Base-by-base conservation (phyloP, 2,329 filamentous ascomycete genomes). In the Emydomyces testavorans region DNA sequence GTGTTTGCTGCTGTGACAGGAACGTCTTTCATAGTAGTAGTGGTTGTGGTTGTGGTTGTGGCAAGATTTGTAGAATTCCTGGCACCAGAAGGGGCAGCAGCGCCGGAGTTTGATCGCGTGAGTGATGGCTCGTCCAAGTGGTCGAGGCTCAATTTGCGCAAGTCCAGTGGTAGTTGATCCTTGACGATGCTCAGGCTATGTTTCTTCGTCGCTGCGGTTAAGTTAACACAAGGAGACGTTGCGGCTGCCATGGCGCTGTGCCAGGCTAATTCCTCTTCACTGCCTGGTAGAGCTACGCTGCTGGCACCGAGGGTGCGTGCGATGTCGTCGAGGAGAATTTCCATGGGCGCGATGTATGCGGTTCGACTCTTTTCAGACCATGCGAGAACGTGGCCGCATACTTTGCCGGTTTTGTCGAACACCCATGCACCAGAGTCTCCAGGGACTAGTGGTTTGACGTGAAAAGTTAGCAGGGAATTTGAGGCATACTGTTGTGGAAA, bases 361-460 rank as follows among this genome's bases (percentile, higher is more conserved):
- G 87, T 81, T 35, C 79, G 79, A 60, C 85, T 90, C 52, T 81
- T 79, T 53, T 80, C 77, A 56, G 83, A 90, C 80, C 84, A 94
- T 0, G 90, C 90, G 10, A 96, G 73, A 0, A 96, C 85, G 58
- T 95, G 90, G 0, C 90, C 90, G 56, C 86, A 92, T 2, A 95
- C 79, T 31, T 80, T 77, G 1, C 87, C 87, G n/a, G 80, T 74
- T 49, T 85, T 82, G 56, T 90, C 85, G 13, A 95, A 80, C 3
- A 96, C 79, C 90, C 90, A 96, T 0, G 90, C 90, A 3, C 90
- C 90, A 5, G 83, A 90, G 62, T 96, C 90, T 15, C 90, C 90
- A 1, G 89, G 89, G 10, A 92, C 79, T 66, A 60, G 54, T 10
- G 24, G 23, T n/a, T n/a, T n/a, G 16, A 29, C 8, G 39, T 5